These are phyloP conservation scores for Boletus rubescentipes DNA, from an alignment of 768 basidiomycete species.

Conservation along the genomic window DNA sequence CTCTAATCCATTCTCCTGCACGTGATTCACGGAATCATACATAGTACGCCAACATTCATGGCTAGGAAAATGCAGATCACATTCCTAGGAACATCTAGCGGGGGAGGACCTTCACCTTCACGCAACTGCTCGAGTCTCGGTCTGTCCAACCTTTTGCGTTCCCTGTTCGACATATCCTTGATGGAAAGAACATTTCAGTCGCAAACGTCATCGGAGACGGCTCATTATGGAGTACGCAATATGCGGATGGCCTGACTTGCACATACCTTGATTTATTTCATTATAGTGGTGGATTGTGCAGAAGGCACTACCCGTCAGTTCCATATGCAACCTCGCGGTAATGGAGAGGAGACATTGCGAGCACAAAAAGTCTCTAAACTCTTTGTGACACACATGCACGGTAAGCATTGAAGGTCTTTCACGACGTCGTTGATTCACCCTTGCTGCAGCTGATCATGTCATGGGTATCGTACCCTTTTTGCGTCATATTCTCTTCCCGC, in stretches of 20 bases:
- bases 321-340: conserved; percentile 45
- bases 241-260: neutral
- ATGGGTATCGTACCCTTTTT: conserved; percentile 73
- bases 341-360: conserved; percentile 35
- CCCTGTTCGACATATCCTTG: neutral
- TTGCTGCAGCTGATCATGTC: conserved; percentile 60
- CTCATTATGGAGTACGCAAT: conserved; percentile 63
- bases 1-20: conserved; percentile 6
- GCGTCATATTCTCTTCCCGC: conserved; percentile 55
- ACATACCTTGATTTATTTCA: conserved; percentile 1
- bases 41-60: no score
- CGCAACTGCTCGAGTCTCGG: conserved; percentile 73
- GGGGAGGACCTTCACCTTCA: conserved; percentile 71
- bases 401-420: conserved; percentile 32
- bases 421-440: neutral
- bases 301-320: conserved; percentile 79
- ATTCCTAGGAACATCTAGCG: conserved; percentile 76
- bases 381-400: conserved; percentile 86
- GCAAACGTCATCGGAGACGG: conserved; percentile 55
- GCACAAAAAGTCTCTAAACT: conserved; percentile 58
- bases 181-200: conserved; percentile 31
- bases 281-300: conserved; percentile 77
- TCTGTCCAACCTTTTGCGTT: conserved; percentile 3
- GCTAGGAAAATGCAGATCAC: conserved; percentile 51
- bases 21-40: conserved; percentile 16